Base-by-base conservation (phyloP, 2,329 filamentous ascomycete species). In the Pseudocercospora cruenta region DNA sequence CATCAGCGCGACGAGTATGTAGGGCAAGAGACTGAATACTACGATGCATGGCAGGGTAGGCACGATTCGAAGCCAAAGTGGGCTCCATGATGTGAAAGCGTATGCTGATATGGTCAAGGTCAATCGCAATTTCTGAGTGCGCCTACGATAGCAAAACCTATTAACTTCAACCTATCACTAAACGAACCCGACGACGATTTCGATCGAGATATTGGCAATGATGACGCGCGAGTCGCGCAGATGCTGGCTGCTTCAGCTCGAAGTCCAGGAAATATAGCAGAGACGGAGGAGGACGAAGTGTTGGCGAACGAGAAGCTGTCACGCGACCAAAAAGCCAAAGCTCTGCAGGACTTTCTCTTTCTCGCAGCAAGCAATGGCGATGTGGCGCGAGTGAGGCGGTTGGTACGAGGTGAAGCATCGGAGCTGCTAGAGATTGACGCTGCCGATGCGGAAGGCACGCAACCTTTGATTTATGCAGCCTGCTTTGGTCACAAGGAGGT, bases 341-440 rank as follows among this genome's bases (percentile, higher is more conserved):
- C 91, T 43, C 80, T 99, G 47, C 95, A 99, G 78, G 94, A 92
- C 76, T 89, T 91, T 14, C 84, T 99, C 70, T 94, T 94, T 75
- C 96, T 97, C 89, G 94, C 95, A 12, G 93, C 95, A 1, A 97
- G 94, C 78, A 99, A 99, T 78, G 95, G 95, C 58, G 95, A 98
- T 80, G 88, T 93, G 47, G 88, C 91, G 57, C 89, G 93, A 67
- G 90, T 99, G 55, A 85, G 87, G 70, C 90, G 88, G 75, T 85
- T 99, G 47, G 82, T 98, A 3, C 81, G 85, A 51, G 93, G 93
- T 19, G 88, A 88, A 64, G 91, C 91, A 14, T 91, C 88, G 73
- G 78, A 86, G 9, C 93, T 89, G 75, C 86, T 98, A 65, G 90
- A 98, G 78, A 86, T 97, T 71, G 92, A 99, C 79, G 89, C 90